These are phyloP conservation scores for Xenoacremonium recifei DNA, from an alignment of 2,329 filamentous ascomycete species.

Conservation along the genomic window DNA sequence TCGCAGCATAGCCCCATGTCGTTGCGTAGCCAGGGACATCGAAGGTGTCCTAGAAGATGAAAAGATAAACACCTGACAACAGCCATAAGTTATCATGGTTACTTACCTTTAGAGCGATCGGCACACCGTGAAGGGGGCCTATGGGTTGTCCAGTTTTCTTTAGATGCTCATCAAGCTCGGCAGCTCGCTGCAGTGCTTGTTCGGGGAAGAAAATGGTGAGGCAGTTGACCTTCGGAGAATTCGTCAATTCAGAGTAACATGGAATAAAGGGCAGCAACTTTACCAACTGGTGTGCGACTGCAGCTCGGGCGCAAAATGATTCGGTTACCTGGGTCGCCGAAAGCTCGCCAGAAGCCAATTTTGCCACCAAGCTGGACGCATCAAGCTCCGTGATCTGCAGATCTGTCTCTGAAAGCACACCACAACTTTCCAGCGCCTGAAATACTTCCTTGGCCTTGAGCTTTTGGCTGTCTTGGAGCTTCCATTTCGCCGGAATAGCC, in stretches of 20 bases:
- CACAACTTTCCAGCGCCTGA: too few species aligned
- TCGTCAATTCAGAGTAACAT: not conserved
- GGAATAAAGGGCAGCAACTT: not conserved
- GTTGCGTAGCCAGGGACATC: too few species aligned
- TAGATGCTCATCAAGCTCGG: not conserved
- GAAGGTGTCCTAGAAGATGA: too few species aligned
- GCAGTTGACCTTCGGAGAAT: not conserved
- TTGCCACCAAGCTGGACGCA: not conserved
- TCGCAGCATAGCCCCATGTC: not conserved
- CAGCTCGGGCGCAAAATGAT: not conserved
- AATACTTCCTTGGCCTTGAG: too few species aligned
- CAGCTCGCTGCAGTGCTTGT: not conserved
- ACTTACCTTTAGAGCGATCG: conserved; percentile 39
- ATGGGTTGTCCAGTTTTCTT: conserved; percentile 7
- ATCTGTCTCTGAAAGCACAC: not conserved
- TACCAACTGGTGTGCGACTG: not conserved
- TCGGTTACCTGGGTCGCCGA: not conserved
- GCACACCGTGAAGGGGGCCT: conserved; percentile 59
- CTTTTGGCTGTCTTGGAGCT: too few species aligned
- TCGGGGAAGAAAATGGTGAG: not conserved
- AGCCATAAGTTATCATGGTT: too few species aligned
- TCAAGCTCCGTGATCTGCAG: not conserved
- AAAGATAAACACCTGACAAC: too few species aligned
- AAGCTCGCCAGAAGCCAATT: not conserved
- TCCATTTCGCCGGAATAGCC: too few species aligned